phyloP scores from a whole-genome alignment of 768 basidiomycete species.

The Kwoniella bestiolae region DNA sequence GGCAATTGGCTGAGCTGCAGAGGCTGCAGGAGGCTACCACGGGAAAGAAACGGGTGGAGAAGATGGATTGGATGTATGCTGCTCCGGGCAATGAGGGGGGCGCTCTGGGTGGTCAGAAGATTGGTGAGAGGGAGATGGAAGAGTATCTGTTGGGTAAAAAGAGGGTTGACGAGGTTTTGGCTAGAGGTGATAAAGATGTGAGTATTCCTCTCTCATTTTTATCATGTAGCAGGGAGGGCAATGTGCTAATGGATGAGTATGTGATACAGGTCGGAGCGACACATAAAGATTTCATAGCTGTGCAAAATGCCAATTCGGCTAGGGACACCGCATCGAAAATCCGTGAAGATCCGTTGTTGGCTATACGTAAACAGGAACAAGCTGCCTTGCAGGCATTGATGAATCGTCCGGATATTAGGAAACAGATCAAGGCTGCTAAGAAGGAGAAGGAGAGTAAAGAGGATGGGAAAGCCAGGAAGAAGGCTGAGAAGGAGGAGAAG shows the following conservation, averaged over 20 bases:
- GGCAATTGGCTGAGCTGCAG: conserved; percentile 94
- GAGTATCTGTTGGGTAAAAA: conserved; percentile 97
- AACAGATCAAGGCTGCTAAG: conserved; percentile 53
- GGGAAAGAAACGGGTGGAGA: conserved; percentile 90
- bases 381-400: conserved; percentile 79
- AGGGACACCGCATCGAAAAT: conserved; percentile 92
- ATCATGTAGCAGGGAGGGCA: conserved; percentile 52
- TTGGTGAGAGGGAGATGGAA: conserved; percentile 77
- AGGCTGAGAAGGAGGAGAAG: conserved; percentile 62
- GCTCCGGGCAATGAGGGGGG: conserved; percentile 87
- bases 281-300: conserved; percentile 90
- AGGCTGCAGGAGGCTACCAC: conserved; percentile 93
- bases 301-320: conserved; percentile 87
- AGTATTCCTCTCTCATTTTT: conserved; percentile 51
- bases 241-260: neutral
- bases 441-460: conserved; percentile 44
- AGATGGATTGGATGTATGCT: conserved; percentile 99
- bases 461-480: conserved; percentile 52
- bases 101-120: conserved; percentile 57
- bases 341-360: conserved; percentile 93
- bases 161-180: conserved; percentile 92
- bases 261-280: conserved; percentile 47
- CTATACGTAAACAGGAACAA: conserved; percentile 97
- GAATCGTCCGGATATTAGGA: conserved; percentile 52
- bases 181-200: conserved; percentile 80